phyloP scores from a whole-genome alignment of 2,329 filamentous ascomycete species.

The Colletotrichum abscissum region DNA sequence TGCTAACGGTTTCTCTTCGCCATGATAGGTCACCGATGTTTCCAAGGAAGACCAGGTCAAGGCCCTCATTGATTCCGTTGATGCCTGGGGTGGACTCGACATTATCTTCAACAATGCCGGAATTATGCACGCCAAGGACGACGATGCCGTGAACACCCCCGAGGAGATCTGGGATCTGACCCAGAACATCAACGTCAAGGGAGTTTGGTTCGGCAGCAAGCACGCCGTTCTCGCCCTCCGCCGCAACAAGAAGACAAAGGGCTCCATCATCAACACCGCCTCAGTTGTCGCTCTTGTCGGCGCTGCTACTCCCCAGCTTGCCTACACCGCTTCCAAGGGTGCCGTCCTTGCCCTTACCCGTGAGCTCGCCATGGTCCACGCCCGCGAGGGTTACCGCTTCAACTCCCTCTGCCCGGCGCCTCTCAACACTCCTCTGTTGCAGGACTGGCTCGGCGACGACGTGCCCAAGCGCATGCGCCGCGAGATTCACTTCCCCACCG shows the following conservation, averaged over 20 bases:
- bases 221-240: constrained; percentile 87
- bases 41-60: constrained; percentile 86
- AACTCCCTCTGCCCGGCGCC: constrained; percentile 92
- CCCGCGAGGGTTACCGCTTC: constrained; percentile 88
- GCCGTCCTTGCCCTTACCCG: constrained; percentile 91
- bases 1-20: neutral
- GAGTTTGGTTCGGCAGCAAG: constrained; percentile 97
- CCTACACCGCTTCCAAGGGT: constrained; percentile 94
- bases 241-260: constrained; percentile 80
- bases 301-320: constrained; percentile 87
- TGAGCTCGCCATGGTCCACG: constrained; percentile 92
- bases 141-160: constrained; percentile 83
- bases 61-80: constrained; percentile 78
- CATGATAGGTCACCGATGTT: constrained; percentile 70
- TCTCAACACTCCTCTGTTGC: constrained; percentile 89
- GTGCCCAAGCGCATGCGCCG: constrained; percentile 81
- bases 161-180: constrained; percentile 96
- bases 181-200: constrained; percentile 95
- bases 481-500: constrained; percentile 89
- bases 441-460: constrained; percentile 95
- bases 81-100: constrained; percentile 88
- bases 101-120: constrained; percentile 98
- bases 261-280: constrained; percentile 91
- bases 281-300: constrained; percentile 90
- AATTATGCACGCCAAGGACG: constrained; percentile 91